Evolutionary conservation across 805 yeast species (phyloP), one percentile per base, ranked within the genome.

Genomic region (Komagataella populi): DNA sequence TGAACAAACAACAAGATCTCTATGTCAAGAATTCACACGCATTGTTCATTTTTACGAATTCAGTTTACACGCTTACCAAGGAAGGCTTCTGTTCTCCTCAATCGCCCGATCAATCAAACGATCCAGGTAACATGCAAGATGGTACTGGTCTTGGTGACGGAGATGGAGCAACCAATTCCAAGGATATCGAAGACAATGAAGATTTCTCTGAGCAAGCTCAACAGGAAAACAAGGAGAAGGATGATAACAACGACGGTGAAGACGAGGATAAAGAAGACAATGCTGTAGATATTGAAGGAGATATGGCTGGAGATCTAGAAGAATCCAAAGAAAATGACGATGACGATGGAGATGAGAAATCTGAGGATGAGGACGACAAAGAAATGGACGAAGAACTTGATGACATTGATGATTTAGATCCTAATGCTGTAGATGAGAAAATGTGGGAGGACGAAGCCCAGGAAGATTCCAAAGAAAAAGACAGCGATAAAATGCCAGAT

Each of bases 391-490:
- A 90, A 56, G 91, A 89, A 61, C 75, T 89, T 46, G 97, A 91
- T 56, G 87, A 90, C 60, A 68, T 91, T 36, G 95, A 87, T 63
- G 95, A 88, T 52, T 72, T 84, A 55, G 98, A 90, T 71, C 96
- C 96, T 1, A 87, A 89, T 66, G 96, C 96, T 3, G 80, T 91
- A 49, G 98, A 91, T 63, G 97, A 91, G 57, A 91, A 88, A 68
- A 88, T 88, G 96, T 91, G 98, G 96, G 93, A 91, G 60, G 97
- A 90, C 60, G 89, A 91, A 63, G 86, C 84, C 10, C 76, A 81
- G 52, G 88, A 83, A 14, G 78, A 78, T 55, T 74, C 78, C 18
- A 86, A 87, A 60, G 96, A 89, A 60, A 89, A 89, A 62, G 87
- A 88, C 46, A 74, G 90, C 6, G 95, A 89, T 23, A 71, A 77